These are phyloP conservation scores for Gymnopus androsaceus DNA, from an alignment of 1,284 basidiomycete genomes.

Conservation along the genomic window DNA sequence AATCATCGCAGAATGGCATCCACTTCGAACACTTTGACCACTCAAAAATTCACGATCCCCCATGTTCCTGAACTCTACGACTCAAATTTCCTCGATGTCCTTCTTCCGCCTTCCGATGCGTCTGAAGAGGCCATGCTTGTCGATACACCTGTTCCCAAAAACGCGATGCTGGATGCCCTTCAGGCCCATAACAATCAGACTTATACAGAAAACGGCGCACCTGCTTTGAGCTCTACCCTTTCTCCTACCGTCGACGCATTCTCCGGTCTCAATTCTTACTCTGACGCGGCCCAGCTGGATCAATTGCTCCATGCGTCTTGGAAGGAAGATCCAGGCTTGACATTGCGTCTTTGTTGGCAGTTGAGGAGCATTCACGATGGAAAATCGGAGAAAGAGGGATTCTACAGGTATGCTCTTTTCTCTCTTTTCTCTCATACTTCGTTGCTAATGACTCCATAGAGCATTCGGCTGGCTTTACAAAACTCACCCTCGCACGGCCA, in stretches of 20 bases:
- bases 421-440: not conserved
- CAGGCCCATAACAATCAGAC: constrained; percentile 40
- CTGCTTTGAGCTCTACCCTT: constrained; percentile 48
- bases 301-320: constrained; percentile 46
- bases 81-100: constrained; percentile 50
- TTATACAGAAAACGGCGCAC: constrained; percentile 47
- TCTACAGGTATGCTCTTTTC: constrained; percentile 44
- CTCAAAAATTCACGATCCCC: constrained; percentile 42
- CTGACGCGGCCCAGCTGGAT: constrained; percentile 29
- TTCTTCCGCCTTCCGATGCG: constrained; percentile 38
- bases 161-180: constrained; percentile 57
- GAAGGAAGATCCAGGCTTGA: constrained; percentile 51
- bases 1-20: constrained; percentile 7
- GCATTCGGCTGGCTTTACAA: constrained; percentile 65
- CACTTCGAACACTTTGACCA: constrained; percentile 9
- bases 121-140: not conserved
- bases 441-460: constrained; percentile 25
- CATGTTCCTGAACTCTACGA: constrained; percentile 53
- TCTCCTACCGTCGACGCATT: constrained; percentile 57
- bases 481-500: constrained; percentile 65
- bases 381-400: constrained; percentile 52
- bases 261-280: constrained; percentile 35
- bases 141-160: constrained; percentile 28
- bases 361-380: constrained; percentile 64
- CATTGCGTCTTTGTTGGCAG: constrained; percentile 64